Evolutionary conservation across 2,329 filamentous ascomycete genomes (phyloP).

Genomic region (Fusarium armeniacum): DNA sequence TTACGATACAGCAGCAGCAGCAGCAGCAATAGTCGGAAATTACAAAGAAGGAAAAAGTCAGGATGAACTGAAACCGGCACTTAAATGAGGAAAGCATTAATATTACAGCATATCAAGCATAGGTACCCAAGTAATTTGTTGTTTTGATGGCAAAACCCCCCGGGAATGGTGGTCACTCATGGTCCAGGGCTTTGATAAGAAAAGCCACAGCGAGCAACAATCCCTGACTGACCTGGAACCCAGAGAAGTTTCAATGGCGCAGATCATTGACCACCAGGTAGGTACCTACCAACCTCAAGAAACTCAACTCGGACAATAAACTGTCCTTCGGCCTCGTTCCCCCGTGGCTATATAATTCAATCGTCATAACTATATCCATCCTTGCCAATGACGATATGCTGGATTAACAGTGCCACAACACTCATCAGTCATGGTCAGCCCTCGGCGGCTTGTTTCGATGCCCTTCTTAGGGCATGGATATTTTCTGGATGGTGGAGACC

Average conservation of each 20-base stretch:
- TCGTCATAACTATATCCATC: slow-evolving; percentile 10
- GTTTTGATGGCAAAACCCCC: not conserved
- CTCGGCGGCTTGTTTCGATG: slow-evolving; percentile 32
- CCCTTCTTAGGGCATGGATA: slow-evolving; percentile 41
- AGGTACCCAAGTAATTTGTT: slow-evolving; percentile 2
- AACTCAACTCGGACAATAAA: not conserved
- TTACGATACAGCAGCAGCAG: slow-evolving; percentile 17
- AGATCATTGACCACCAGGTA: slow-evolving; percentile 19
- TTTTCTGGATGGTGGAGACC: slow-evolving; percentile 36
- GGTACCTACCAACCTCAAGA: not conserved
- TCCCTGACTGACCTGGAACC: slow-evolving; percentile 33
- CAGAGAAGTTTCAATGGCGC: slow-evolving; percentile 36
- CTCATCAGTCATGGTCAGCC: slow-evolving; percentile 13
- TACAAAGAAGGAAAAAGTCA: not conserved
- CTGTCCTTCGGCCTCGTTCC: not conserved
- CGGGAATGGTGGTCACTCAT: slow-evolving; percentile 25
- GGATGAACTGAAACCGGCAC: slow-evolving; percentile 10
- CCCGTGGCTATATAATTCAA: not conserved
- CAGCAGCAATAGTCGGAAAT: not conserved
- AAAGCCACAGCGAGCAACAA: slow-evolving; percentile 25
- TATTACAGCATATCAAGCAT: slow-evolving; percentile 15
- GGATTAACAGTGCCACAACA: slow-evolving; percentile 19
- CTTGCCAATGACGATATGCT: slow-evolving; percentile 26
- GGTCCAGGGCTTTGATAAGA: slow-evolving; percentile 37
- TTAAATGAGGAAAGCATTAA: slow-evolving; percentile 11